phyloP scores from a whole-genome alignment of 345 rosid genomes.

The Eucalyptus fibrosa region DNA sequence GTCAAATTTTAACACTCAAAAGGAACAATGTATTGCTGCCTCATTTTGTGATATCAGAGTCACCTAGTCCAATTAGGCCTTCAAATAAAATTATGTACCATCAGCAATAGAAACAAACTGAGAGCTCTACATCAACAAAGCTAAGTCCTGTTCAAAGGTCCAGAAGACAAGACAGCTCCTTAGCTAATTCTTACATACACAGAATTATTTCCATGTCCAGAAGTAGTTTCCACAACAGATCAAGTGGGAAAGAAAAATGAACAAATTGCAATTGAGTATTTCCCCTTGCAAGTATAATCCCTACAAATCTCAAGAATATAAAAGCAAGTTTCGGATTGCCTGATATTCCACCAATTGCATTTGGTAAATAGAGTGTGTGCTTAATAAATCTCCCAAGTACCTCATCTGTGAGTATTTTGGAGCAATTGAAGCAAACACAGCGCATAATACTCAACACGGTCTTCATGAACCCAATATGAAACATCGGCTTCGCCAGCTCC shows the following conservation, averaged over 20 bases:
- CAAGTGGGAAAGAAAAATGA: background rate
- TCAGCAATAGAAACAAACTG: background rate
- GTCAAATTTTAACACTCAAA: background rate
- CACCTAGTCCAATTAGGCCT: background rate
- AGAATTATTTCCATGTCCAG: background rate
- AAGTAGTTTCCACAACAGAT: background rate
- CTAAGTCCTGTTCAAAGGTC: background rate
- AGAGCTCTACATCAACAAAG: background rate
- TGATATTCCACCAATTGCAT: background rate
- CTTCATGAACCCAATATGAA: conserved; percentile 86
- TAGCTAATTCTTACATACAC: background rate
- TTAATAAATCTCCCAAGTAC: conserved; percentile 17
- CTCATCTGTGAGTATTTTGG: conserved; percentile 87
- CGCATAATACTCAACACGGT: conserved; percentile 87
- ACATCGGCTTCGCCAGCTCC: conserved; percentile 98
- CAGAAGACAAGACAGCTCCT: background rate
- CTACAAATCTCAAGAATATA: background rate
- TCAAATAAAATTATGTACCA: background rate
- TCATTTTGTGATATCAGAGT: background rate
- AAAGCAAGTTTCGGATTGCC: background rate
- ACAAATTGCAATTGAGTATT: background rate
- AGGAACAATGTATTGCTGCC: background rate
- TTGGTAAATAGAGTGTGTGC: background rate
- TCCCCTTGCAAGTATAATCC: background rate
- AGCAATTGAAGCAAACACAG: conserved; percentile 91